Evolutionary conservation across 176 grass and related monocot species (phyloP).

Genomic region (Oryza brachyantha): DNA sequence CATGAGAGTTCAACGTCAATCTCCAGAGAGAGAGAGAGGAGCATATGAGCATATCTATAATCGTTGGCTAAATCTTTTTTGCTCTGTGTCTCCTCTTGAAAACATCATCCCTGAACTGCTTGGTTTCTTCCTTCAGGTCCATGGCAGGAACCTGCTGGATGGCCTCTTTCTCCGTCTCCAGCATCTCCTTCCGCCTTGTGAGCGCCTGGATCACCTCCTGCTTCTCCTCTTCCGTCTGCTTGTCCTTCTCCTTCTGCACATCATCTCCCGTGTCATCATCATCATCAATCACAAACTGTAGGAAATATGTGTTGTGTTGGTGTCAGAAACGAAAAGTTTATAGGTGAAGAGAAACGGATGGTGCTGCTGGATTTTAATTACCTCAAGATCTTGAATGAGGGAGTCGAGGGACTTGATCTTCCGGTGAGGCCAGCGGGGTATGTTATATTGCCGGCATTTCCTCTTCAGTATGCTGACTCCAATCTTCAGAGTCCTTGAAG

Average conservation of each 20-base stretch:
- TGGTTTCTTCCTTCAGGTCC: conserved; percentile 65
- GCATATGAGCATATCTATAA: not conserved
- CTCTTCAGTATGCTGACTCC: conserved; percentile 68
- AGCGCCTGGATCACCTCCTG: conserved; percentile 27
- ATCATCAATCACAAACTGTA: conserved; percentile 33
- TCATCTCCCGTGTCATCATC: not conserved
- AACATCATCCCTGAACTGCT: conserved; percentile 67
- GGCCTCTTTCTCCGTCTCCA: conserved; percentile 57
- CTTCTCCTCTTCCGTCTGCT: conserved; percentile 25
- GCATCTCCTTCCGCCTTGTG: conserved; percentile 48
- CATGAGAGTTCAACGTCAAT: not conserved
- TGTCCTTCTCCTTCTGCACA: conserved; percentile 29
- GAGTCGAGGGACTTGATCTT: conserved; percentile 71
- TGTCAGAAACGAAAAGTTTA: conserved; percentile 1
- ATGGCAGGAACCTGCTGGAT: conserved; percentile 52
- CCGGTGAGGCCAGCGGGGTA: conserved; percentile 64
- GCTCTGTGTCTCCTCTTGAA: conserved; percentile 70
- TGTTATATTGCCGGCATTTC: conserved; percentile 70
- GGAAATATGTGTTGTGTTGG: not conserved
- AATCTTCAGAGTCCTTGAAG: conserved; percentile 55
- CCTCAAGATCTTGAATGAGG: conserved; percentile 57
- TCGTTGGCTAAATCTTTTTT: not conserved
- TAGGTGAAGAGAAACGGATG: not conserved
- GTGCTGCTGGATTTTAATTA: conserved; percentile 6
- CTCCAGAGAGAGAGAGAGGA: not conserved